Base-by-base conservation (phyloP, 2,329 filamentous ascomycete genomes). In the Incumbomyces delicatus region DNA sequence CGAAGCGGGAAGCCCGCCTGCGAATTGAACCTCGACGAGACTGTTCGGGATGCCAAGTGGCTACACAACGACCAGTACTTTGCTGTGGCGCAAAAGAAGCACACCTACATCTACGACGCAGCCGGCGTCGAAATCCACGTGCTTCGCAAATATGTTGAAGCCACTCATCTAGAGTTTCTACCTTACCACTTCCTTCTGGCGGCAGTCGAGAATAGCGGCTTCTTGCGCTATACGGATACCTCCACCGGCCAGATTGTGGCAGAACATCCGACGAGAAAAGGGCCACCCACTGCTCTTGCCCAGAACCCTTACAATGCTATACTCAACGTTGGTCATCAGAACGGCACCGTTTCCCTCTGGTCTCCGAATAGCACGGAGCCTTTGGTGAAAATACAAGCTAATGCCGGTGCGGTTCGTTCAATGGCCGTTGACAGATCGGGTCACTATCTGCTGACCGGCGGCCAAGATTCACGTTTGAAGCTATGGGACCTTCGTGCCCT, bases 401-500 rank as follows among this genome's bases (percentile, higher is more conserved):
- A 98, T 66, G 78, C 80, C 48, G 92, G 92, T 4, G 92, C 92
- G 0, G 88, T 98, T 2, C 80, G 89, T 46, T 82, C 85, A 10
- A 64, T 95, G 41, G 86, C 87, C 1, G 75, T 96, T 35, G 90
- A 98, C 61, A 78, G 89, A 50, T 85, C 90, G 63, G 92, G 92
- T 17, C 80, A 85, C 48, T 98, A 95, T 69, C 95, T 96, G 90
- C 87, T 95, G 10, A 87, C 88, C 2, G 83, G 87, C 0, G 90
- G 89, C 1, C 87, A 94, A 62, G 90, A 95, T 63, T 74, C 81
- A 55, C 87, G 85, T 61, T 94, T 95, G 85, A 81, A 85, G n/a
- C 81, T 95, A 11, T 95, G 90, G 88, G 90, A 96, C 62, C 83
- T 96, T 52, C 80, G 90, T 36, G 94, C 87, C 77, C 92, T 94